phyloP scores from a whole-genome alignment of 2,329 filamentous ascomycete species.

The Incumbomyces lentus region DNA sequence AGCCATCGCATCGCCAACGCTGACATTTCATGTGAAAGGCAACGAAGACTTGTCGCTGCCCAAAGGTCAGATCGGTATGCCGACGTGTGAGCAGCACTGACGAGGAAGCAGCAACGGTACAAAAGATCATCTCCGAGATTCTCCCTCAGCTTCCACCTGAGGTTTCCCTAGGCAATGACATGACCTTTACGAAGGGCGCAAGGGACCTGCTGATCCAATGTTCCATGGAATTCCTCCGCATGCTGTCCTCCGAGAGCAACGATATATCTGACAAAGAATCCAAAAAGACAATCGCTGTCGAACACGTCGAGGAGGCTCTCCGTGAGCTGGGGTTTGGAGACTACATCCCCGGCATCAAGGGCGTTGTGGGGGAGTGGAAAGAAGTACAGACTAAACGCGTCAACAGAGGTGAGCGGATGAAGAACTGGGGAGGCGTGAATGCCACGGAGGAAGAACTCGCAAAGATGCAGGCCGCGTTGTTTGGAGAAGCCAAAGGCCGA shows the following conservation, averaged over 20 bases:
- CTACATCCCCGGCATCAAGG: conserved; percentile 78
- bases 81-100: conserved; percentile 2
- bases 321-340: conserved; percentile 86
- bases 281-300: conserved; percentile 97
- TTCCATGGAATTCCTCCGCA: conserved; percentile 97
- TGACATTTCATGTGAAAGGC: conserved; percentile 25
- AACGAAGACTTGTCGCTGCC: conserved; percentile 51
- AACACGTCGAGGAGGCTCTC: conserved; percentile 91
- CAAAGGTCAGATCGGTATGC: conserved; percentile 41
- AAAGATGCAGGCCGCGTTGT: conserved; percentile 81
- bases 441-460: conserved; percentile 87
- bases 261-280: conserved; percentile 98
- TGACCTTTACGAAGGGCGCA: conserved; percentile 76
- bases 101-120: conserved; percentile 48
- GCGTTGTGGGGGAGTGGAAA: conserved; percentile 84
- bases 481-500: conserved; percentile 67
- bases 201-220: conserved; percentile 94
- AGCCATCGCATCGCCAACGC: conserved; percentile 8
- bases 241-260: conserved; percentile 97
- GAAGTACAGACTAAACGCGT: conserved; percentile 71
- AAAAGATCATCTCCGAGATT: conserved; percentile 89
- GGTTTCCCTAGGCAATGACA: conserved; percentile 44
- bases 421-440: conserved; percentile 92
- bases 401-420: conserved; percentile 67
- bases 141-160: conserved; percentile 42